These are phyloP conservation scores for Ganoderma sinense DNA, from an alignment of 1,284 basidiomycete genomes.

Conservation along the genomic window DNA sequence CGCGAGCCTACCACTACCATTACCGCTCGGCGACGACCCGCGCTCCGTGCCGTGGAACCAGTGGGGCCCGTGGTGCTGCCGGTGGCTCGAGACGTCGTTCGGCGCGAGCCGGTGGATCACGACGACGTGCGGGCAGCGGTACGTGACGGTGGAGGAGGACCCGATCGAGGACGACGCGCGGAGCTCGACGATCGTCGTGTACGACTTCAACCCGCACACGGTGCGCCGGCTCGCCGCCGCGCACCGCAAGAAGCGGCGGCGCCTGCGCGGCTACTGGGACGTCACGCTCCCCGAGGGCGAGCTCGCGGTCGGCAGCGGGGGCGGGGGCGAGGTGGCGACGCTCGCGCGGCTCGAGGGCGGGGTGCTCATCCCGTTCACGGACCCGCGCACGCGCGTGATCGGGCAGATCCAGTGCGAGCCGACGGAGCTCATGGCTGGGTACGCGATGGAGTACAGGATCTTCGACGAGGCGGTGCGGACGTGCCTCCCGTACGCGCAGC, in stretches of 20 bases:
- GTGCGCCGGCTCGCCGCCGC: constrained; percentile 25
- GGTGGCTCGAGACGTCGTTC: constrained; percentile 32
- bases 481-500: constrained; percentile 29
- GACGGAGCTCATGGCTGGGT: constrained; percentile 26
- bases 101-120: constrained; percentile 37
- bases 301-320: constrained; percentile 6
- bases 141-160: constrained; percentile 32
- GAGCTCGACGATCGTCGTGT: constrained; percentile 30
- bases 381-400: constrained; percentile 24
- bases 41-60: constrained; percentile 25
- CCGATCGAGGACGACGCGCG: constrained; percentile 20
- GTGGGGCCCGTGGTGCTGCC: constrained; percentile 32
- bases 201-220: constrained; percentile 36
- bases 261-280: constrained; percentile 16
- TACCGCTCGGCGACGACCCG: neutral
- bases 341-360: constrained; percentile 5
- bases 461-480: constrained; percentile 31
- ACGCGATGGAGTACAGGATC: constrained; percentile 23
- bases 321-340: neutral
- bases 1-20: neutral
- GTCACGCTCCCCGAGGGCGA: constrained; percentile 15
- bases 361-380: constrained; percentile 29
- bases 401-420: constrained; percentile 30
- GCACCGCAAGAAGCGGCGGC: constrained; percentile 25
- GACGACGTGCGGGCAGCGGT: constrained; percentile 37